These are phyloP conservation scores for Lactifluus subvellereus DNA, from an alignment of 768 basidiomycete species.

Conservation along the genomic window DNA sequence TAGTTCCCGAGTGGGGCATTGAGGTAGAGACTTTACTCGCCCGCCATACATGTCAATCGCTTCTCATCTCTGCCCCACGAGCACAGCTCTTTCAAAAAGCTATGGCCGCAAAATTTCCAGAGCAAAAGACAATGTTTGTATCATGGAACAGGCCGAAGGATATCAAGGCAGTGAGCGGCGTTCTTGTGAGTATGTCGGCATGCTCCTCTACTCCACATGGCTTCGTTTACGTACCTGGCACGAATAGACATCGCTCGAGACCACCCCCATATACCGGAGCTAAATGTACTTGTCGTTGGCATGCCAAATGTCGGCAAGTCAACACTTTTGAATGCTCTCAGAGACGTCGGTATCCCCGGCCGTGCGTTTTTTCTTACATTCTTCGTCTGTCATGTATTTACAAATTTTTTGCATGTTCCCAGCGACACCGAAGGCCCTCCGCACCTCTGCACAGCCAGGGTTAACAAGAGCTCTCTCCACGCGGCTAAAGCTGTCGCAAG, in stretches of 20 bases:
- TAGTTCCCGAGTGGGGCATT: slow-evolving; percentile 84
- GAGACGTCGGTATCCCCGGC: slow-evolving; percentile 80
- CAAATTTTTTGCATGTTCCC: slow-evolving; percentile 9
- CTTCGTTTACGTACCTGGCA: slow-evolving; percentile 2
- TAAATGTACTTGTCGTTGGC: slow-evolving; percentile 90
- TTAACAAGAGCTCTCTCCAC: slow-evolving; percentile 86
- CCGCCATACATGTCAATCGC: neutral
- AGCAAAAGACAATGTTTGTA: slow-evolving; percentile 63
- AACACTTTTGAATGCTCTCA: slow-evolving; percentile 83
- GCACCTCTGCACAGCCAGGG: slow-evolving; percentile 85
- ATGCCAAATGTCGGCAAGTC: slow-evolving; percentile 99
- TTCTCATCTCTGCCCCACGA: neutral
- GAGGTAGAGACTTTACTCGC: slow-evolving; percentile 47
- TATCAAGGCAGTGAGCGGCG: slow-evolving; percentile 55
- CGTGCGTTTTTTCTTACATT: slow-evolving; percentile 2
- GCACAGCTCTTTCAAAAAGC: slow-evolving; percentile 66
- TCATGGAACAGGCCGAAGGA: slow-evolving; percentile 65
- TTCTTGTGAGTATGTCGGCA: slow-evolving; percentile 65
- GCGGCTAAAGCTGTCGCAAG: slow-evolving; percentile 73
- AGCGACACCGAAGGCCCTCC: slow-evolving; percentile 84
- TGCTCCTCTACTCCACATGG: neutral
- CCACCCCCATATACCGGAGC: slow-evolving; percentile 63
- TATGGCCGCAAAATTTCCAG: slow-evolving; percentile 65
- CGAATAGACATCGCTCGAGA: slow-evolving; percentile 61
- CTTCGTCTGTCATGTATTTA: neutral